phyloP scores from a whole-genome alignment of 2,329 filamentous ascomycete species.

The Diaporthe ilicicola region DNA sequence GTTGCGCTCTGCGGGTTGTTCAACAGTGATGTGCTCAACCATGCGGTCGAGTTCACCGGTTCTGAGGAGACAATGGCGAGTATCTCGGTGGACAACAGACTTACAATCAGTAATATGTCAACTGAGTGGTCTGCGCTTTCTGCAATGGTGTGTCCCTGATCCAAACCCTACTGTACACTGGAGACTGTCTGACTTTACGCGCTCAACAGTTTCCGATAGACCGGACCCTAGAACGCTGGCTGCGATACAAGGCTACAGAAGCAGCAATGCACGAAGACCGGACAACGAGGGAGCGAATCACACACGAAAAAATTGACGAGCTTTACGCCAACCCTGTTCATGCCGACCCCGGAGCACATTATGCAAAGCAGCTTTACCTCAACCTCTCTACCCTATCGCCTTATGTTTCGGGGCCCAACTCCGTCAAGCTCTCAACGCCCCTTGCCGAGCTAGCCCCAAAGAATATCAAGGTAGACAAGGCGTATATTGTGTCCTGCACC shows the following conservation, averaged over 20 bases:
- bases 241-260: constrained; percentile 78
- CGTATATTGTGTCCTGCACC: constrained; percentile 97
- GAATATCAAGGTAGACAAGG: constrained; percentile 83
- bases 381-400: constrained; percentile 86
- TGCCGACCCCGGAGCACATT: constrained; percentile 80
- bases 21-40: constrained; percentile 87
- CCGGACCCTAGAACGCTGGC: constrained; percentile 73
- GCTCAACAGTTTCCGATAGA: constrained; percentile 78
- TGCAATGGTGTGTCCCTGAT: constrained; percentile 16
- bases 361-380: constrained; percentile 84
- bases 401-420: constrained; percentile 88
- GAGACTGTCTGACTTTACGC: neutral
- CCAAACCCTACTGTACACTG: neutral
- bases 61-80: constrained; percentile 78
- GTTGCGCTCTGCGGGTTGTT: constrained; percentile 88
- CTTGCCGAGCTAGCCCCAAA: constrained; percentile 76
- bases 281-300: constrained; percentile 68
- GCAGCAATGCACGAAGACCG: constrained; percentile 65
- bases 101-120: constrained; percentile 83
- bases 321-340: constrained; percentile 71
- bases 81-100: constrained; percentile 75
- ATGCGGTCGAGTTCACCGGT: constrained; percentile 87
- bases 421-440: constrained; percentile 86
- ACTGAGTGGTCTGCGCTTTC: constrained; percentile 69
- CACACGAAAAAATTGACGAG: constrained; percentile 76